phyloP scores from a whole-genome alignment of 2,329 filamentous ascomycete genomes.

The Pseudocercospora vitis region DNA sequence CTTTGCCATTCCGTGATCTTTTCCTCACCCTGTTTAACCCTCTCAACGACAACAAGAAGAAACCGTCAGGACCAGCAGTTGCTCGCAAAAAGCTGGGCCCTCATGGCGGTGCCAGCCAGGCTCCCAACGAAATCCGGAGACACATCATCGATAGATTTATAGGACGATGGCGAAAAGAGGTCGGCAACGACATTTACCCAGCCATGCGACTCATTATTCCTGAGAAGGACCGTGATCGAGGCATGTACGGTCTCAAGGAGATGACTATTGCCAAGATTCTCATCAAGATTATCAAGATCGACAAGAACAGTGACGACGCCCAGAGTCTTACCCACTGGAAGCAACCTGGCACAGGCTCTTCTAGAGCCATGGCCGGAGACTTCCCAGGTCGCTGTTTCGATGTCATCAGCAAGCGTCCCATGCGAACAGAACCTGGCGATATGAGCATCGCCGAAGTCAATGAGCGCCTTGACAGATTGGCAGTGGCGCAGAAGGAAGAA shows the following conservation, averaged over 20 bases:
- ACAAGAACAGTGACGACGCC: slow-evolving; percentile 85
- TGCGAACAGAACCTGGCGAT: slow-evolving; percentile 69
- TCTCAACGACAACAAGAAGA: slow-evolving; percentile 73
- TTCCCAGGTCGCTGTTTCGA: slow-evolving; percentile 89
- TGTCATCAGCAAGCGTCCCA: slow-evolving; percentile 78
- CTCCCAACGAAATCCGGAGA: slow-evolving; percentile 74
- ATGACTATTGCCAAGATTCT: slow-evolving; percentile 84
- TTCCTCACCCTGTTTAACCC: slow-evolving; percentile 80
- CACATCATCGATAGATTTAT: slow-evolving; percentile 86
- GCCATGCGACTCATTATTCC: slow-evolving; percentile 88
- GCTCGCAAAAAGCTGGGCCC: slow-evolving; percentile 61
- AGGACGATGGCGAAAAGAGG: slow-evolving; percentile 78
- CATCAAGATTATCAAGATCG: slow-evolving; percentile 90
- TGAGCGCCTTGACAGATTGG: slow-evolving; percentile 74
- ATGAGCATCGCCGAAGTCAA: slow-evolving; percentile 92
- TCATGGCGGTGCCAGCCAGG: slow-evolving; percentile 45
- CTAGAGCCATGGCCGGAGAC: slow-evolving; percentile 73
- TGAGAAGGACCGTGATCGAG: slow-evolving; percentile 86
- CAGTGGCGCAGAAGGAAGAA: slow-evolving; percentile 74
- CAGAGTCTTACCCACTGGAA: slow-evolving; percentile 90
- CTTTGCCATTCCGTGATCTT: slow-evolving; percentile 78
- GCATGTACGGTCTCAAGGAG: slow-evolving; percentile 93
- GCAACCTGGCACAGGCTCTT: slow-evolving; percentile 67
- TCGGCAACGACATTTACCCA: slow-evolving; percentile 90
- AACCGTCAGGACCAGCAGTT: slow-evolving; percentile 56